A percentile compares a stretch with the other conserved stretches of the same genome.
Evolutionary conservation across 73 alveolate species (phyloP).

Genomic region (Effrenium voratum): DNA sequence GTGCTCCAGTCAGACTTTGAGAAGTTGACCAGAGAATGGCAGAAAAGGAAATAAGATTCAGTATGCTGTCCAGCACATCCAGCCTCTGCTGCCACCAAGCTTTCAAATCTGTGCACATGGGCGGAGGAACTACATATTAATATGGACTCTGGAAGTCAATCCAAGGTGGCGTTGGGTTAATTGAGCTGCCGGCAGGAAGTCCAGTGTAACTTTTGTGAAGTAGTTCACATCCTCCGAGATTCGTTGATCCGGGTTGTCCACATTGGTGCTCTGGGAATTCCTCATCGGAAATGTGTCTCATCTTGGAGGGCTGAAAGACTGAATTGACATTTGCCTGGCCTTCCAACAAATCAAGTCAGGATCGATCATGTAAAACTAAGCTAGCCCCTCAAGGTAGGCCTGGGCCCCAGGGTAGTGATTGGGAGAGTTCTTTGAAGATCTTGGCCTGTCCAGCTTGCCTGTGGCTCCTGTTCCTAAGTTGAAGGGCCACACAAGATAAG

Average conservation of each 20-base stretch:
- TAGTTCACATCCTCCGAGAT: constrained; percentile 72
- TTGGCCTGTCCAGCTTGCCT: no score
- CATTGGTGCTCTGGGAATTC: constrained; percentile 84
- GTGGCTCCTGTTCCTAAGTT: no score
- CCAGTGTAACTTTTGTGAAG: constrained; percentile 85
- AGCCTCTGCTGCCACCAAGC: constrained; percentile 6
- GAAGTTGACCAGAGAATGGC: constrained; percentile 74
- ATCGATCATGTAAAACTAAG: no score
- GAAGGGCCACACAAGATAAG: no score
- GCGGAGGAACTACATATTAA: neutral
- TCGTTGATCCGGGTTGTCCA: constrained; percentile 89
- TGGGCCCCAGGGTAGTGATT: no score
- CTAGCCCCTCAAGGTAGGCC: no score
- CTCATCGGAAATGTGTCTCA: no score
- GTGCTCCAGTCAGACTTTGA: constrained; percentile 74
- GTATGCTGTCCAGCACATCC: constrained; percentile 70
- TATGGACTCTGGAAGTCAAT: neutral
- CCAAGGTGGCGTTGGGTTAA: neutral
- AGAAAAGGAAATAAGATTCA: constrained; percentile 65
- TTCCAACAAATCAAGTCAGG: no score
- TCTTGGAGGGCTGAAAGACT: no score
- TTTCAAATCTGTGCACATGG: neutral
- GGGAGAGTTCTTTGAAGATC: no score
- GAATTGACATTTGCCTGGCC: no score
- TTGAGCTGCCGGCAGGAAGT: neutral